Evolutionary conservation across 1,284 basidiomycete species (phyloP).

Genomic region (Microstroma glucosiphilum): DNA sequence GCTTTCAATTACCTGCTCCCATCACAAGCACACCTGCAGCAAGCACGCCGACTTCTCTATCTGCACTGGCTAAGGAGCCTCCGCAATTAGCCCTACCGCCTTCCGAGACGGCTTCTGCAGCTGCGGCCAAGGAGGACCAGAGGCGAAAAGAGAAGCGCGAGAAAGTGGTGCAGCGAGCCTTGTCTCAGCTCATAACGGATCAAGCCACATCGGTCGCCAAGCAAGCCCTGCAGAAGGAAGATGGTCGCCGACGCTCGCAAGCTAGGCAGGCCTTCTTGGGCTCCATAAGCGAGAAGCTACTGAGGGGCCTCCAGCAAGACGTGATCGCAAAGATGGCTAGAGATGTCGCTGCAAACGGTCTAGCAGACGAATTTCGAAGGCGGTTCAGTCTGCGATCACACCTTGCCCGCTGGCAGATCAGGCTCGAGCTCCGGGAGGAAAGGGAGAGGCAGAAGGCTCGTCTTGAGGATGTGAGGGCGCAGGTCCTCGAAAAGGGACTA

Average conservation of each 20-base stretch:
- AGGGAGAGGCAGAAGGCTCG: background rate
- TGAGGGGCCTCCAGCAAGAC: background rate
- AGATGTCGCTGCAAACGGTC: background rate
- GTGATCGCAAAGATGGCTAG: background rate
- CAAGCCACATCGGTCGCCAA: slow-evolving; percentile 18
- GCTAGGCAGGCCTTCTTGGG: background rate
- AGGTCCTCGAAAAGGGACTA: slow-evolving; percentile 13
- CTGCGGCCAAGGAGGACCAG: background rate
- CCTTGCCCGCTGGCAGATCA: background rate
- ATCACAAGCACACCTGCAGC: background rate
- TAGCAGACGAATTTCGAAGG: background rate
- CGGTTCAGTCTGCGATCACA: background rate
- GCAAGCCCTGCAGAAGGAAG: slow-evolving; percentile 4
- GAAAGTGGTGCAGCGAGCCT: background rate
- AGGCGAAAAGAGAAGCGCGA: background rate
- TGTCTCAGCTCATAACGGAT: background rate
- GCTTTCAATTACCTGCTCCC: background rate
- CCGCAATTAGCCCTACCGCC: background rate
- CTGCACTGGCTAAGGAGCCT: background rate
- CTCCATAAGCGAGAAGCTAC: background rate
- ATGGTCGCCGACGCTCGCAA: background rate
- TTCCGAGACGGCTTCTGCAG: background rate
- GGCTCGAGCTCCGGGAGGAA: background rate
- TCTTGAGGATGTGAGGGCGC: background rate
- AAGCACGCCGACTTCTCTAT: background rate